These are phyloP conservation scores for Tephrocybe sp. DNA, from an alignment of 768 basidiomycete species.

Conservation along the genomic window DNA sequence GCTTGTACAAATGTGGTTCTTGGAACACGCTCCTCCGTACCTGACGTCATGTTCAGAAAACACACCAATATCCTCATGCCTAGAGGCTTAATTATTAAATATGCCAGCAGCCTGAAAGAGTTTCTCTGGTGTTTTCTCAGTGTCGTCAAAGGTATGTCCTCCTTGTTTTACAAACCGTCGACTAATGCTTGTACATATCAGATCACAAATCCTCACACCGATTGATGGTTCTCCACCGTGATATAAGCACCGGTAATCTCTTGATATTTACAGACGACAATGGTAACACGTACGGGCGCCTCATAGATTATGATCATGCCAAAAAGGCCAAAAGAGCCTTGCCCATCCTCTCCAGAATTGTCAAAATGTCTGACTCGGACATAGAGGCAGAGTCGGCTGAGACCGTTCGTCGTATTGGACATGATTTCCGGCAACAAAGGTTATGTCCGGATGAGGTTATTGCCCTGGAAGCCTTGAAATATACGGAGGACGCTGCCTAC, in stretches of 20 bases:
- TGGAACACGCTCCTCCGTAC: no score
- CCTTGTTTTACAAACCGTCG: no score
- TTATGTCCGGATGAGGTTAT: no score
- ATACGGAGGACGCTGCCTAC: no score
- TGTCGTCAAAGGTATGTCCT: neutral
- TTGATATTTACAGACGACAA: neutral
- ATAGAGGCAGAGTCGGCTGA: no score
- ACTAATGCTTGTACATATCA: neutral
- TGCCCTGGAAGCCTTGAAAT: no score
- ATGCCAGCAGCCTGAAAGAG: neutral
- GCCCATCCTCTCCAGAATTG: neutral
- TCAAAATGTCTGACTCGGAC: no score
- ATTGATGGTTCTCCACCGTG: neutral
- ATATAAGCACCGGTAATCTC: conserved; percentile 1
- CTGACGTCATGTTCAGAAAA: no score
- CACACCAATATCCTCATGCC: conserved; percentile 4
- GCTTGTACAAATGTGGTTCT: no score
- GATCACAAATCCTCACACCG: neutral
- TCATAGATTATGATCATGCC: conserved; percentile 7
- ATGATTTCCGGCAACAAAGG: no score
- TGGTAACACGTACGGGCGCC: neutral
- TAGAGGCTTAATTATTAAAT: neutral
- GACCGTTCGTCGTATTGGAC: no score
- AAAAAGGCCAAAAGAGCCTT: neutral
- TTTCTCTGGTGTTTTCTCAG: neutral